phyloP scores from a whole-genome alignment of 2,329 filamentous ascomycete species.

The Botrytis hyacinthi region DNA sequence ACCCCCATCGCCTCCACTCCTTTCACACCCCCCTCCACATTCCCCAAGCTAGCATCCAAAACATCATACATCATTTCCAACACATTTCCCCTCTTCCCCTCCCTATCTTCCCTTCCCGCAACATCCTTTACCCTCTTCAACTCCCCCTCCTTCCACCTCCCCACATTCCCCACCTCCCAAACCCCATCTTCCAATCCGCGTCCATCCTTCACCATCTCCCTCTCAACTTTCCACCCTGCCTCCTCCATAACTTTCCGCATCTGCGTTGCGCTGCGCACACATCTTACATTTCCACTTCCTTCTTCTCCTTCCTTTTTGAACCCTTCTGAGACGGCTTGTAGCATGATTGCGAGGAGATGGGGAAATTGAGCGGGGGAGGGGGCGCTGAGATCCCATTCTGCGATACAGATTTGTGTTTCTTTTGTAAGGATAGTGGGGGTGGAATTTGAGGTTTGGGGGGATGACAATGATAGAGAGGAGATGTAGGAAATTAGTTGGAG shows the following conservation, averaged over 20 bases:
- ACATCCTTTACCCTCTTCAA: conserved; percentile 41
- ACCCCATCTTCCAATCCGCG: conserved; percentile 47
- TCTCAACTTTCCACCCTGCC: conserved; percentile 32
- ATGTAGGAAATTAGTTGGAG: conserved; percentile 38
- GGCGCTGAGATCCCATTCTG: conserved; percentile 48
- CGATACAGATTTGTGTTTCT: conserved; percentile 42
- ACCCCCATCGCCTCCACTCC: conserved; percentile 45
- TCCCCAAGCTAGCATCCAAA: conserved; percentile 22
- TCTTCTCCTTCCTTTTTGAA: conserved; percentile 39
- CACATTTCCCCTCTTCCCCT: conserved; percentile 26
- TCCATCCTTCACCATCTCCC: conserved; percentile 42
- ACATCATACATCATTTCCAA: conserved; percentile 34
- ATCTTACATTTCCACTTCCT: conserved; percentile 43
- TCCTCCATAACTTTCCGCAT: conserved; percentile 23
- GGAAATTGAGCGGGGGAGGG: conserved; percentile 43
- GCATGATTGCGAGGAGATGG: conserved; percentile 52
- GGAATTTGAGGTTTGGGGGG: conserved; percentile 31
- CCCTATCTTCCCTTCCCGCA: conserved; percentile 33
- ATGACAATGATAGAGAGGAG: neutral
- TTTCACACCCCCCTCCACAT: conserved; percentile 32
- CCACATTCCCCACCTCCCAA: conserved; percentile 45
- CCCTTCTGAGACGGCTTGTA: conserved; percentile 39
- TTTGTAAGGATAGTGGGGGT: neutral
- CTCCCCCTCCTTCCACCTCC: conserved; percentile 32
- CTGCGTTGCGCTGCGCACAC: neutral